Evolutionary conservation across 1,139 yeast genomes (phyloP).

Genomic region (Schwanniomyces etchellsii): DNA sequence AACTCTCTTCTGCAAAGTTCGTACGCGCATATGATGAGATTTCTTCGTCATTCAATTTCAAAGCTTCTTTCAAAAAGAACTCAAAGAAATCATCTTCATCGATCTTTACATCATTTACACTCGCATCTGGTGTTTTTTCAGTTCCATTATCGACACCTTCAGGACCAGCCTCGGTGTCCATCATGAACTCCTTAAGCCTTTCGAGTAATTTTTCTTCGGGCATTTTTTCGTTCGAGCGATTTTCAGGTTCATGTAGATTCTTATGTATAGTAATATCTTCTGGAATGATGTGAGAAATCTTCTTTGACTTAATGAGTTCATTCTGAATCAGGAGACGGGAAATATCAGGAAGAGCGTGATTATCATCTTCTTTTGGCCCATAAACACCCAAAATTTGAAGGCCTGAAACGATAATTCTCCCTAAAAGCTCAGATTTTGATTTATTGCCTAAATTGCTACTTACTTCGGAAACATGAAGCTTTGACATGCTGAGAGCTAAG

Average conservation of each 20-base stretch:
- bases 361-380: too few relatives aligned
- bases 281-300: too few relatives aligned
- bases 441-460: not conserved
- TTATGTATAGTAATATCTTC: too few relatives aligned
- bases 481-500: not conserved
- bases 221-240: too few relatives aligned
- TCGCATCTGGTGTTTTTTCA: constrained; percentile 2
- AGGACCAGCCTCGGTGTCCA: constrained; percentile 1
- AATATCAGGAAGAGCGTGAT: too few relatives aligned
- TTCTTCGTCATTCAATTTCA: constrained; percentile 36
- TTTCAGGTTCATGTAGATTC: too few relatives aligned
- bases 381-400: not conserved
- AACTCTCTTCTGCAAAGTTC: not conserved
- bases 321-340: too few relatives aligned
- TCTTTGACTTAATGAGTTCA: too few relatives aligned
- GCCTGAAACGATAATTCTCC: not conserved
- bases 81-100: constrained; percentile 64
- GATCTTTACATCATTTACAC: constrained; percentile 22
- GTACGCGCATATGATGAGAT: constrained; percentile 16
- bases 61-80: constrained; percentile 48
- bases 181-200: not conserved
- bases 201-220: not conserved
- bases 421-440: not conserved
- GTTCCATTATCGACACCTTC: not conserved
- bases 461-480: not conserved